Base-by-base conservation (phyloP, 2,329 filamentous ascomycete species). In the Herpotrichia juniperi region DNA sequence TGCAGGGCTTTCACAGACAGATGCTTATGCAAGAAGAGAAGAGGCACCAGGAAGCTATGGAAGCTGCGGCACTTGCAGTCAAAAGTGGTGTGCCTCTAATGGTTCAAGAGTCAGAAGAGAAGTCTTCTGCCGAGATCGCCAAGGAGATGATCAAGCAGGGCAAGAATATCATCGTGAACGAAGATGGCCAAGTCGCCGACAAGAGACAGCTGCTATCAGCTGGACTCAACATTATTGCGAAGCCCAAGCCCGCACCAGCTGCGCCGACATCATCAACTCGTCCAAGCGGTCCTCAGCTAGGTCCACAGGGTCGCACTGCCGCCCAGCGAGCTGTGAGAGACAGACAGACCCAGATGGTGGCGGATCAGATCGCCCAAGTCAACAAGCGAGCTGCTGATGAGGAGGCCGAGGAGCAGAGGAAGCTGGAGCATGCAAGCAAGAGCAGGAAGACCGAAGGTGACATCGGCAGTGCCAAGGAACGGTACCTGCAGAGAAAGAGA, bases 121-220 rank as follows among this genome's bases (percentile, higher is more conserved):
- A 83, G 68, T 79, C 79, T 0, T 86, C 87, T 16, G 82, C 82
- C 2, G 83, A 92, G 28, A 64, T 86, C n/a, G 88, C 87, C 4
- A 80, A 78, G 42, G 87, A 90, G 63, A 81, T 91, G 46, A 87
- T 87, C 48, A 81, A 83, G 32, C 85, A 80, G 58, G 83, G 83
- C 22, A 77, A 79, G 78, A 57, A 86, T 76, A 82, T 94, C 32
- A 82, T 85, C 7, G 75, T 93, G 63, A 93, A 93, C 64, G 90
- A 94, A 55, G 90, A 94, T 32, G 90, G 90, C 0, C 85, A 93
- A 67, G 87, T 94, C 1, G 87, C 91, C 22, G 90, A 96, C 69
- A 93, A 92, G 78, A 81, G 90, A n/a, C 87, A 94, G 69, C 78
- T 94, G 8, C 81, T 96, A 6, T 82, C 78, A 42, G 88, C 89